phyloP scores from a whole-genome alignment of 2,329 filamentous ascomycete genomes.

The Fusarium fujikuroi region DNA sequence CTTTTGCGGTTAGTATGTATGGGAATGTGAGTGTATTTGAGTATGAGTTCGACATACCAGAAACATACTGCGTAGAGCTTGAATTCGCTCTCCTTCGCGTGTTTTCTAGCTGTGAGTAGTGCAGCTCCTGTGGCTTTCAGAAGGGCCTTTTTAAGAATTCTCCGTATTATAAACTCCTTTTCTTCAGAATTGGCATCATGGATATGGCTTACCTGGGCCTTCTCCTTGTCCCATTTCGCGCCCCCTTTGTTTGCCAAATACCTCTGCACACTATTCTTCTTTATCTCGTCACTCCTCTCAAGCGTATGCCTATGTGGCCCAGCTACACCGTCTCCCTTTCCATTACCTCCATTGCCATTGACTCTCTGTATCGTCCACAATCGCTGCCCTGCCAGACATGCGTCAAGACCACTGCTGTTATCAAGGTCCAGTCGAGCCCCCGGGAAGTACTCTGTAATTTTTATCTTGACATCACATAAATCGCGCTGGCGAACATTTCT shows the following conservation, averaged over 20 bases:
- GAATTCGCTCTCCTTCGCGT: constrained; percentile 74
- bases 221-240: constrained; percentile 66
- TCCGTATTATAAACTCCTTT: background rate
- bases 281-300: constrained; percentile 79
- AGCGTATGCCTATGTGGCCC: constrained; percentile 81
- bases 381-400: constrained; percentile 57
- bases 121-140: constrained; percentile 79
- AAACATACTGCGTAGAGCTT: constrained; percentile 87
- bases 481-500: constrained; percentile 78
- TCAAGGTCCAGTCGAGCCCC: constrained; percentile 54
- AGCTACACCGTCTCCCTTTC: constrained; percentile 74
- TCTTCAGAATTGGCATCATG: background rate
- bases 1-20: constrained; percentile 52
- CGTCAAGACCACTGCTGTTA: constrained; percentile 1
- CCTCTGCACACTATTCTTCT: constrained; percentile 81
- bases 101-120: constrained; percentile 73
- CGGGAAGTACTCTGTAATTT: constrained; percentile 82
- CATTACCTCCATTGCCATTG: constrained; percentile 79
- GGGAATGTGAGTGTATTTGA: too few relatives aligned
- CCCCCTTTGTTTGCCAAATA: constrained; percentile 72
- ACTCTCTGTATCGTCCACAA: constrained; percentile 82
- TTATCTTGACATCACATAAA: constrained; percentile 88
- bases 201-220: constrained; percentile 46
- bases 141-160: constrained; percentile 68
- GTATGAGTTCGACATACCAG: constrained; percentile 68